Evolutionary conservation across 805 yeast genomes (phyloP).

Genomic region (Wickerhamiella qilinensis): DNA sequence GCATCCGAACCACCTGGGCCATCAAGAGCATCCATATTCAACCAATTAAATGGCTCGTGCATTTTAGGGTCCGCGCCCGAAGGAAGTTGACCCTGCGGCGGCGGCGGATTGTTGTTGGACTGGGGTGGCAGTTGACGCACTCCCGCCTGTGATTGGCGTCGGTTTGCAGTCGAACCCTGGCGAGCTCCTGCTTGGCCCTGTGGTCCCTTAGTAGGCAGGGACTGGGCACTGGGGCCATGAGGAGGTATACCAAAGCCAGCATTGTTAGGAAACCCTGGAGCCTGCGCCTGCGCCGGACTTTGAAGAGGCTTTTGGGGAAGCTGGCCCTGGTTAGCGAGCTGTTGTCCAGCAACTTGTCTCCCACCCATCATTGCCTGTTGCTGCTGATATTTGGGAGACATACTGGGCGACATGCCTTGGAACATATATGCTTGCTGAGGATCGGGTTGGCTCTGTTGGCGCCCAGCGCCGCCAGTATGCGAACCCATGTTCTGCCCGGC

Average conservation of each 20-base stretch:
- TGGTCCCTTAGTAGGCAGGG: too few relatives aligned
- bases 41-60: slow-evolving; percentile 10
- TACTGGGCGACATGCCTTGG: background rate
- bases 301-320: too few relatives aligned
- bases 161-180: too few relatives aligned
- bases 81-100: background rate
- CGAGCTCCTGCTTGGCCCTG: too few relatives aligned
- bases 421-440: slow-evolving; percentile 1
- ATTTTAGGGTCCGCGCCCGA: too few relatives aligned
- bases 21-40: slow-evolving; percentile 11
- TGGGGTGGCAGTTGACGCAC: too few relatives aligned
- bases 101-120: too few relatives aligned
- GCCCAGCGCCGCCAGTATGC: background rate
- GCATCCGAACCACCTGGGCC: slow-evolving; percentile 4
- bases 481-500: background rate
- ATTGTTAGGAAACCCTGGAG: too few relatives aligned
- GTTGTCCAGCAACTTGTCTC: background rate
- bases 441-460: background rate
- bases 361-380: background rate
- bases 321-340: background rate
- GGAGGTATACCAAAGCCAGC: too few relatives aligned
- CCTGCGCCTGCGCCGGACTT: too few relatives aligned
- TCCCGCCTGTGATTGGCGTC: too few relatives aligned
- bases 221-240: too few relatives aligned
- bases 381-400: background rate